A percentile compares a stretch with the other conserved stretches of the same genome.
Conservation (phyloP, 371 early-diverging fungal genomes). For the Parasitella parasitica region DNA sequence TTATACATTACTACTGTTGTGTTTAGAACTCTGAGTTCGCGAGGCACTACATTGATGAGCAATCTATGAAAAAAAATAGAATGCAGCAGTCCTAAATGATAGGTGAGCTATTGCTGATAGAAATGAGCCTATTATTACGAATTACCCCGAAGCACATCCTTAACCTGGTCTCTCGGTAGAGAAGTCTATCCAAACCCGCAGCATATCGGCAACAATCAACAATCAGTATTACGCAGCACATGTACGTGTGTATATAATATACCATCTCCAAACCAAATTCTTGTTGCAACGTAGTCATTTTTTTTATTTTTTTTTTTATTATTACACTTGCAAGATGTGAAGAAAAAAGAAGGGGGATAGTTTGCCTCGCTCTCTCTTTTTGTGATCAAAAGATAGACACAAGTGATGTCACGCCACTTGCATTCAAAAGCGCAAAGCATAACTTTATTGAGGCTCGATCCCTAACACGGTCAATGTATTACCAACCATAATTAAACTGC, state of each 20-base stretch:
- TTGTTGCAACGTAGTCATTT: conserved; percentile 13
- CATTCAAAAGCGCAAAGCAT: neutral
- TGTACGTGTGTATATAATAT: neutral
- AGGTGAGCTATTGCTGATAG: neutral
- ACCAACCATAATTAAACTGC: conserved; percentile 94
- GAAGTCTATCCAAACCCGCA: conserved; percentile 34
- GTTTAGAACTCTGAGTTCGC: conserved; percentile 69
- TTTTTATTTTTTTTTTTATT: neutral
- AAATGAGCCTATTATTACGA: neutral
- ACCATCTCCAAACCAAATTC: conserved; percentile 24
- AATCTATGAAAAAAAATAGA: conserved; percentile 86
- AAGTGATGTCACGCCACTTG: conserved; percentile 8
- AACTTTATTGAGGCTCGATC: conserved; percentile 37
- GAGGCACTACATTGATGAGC: conserved; percentile 74
- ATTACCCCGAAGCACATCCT: conserved; percentile 66
- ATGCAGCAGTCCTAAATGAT: conserved; percentile 65
- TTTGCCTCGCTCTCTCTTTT: neutral
- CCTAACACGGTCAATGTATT: conserved; percentile 73
- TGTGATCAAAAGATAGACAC: neutral
- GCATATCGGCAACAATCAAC: neutral
- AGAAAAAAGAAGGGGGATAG: neutral
- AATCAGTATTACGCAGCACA: too few relatives aligned
- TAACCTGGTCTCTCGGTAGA: conserved; percentile 54
- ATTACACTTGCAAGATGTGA: neutral
- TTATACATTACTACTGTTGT: conserved; percentile 60